A percentile compares a stretch with the other conserved stretches of the same genome.
phyloP scores from a whole-genome alignment of 805 yeast species.

The Ogataea philodendri region DNA sequence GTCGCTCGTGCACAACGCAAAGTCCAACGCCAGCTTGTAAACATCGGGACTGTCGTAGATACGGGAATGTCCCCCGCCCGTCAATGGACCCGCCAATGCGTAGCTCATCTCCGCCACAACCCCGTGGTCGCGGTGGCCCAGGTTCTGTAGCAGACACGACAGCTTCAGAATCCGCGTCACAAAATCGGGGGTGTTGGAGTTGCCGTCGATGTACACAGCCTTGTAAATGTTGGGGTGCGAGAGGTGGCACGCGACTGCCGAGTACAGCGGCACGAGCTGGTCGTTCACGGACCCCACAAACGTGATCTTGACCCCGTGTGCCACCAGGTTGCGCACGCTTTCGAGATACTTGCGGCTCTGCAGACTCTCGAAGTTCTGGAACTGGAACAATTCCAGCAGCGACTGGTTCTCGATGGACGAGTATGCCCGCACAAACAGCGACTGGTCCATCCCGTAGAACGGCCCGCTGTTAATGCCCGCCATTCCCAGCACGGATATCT shows the following conservation, averaged over 20 bases:
- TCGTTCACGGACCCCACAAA: slow-evolving; percentile 90
- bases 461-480: slow-evolving; percentile 97
- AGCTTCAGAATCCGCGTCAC: slow-evolving; percentile 70
- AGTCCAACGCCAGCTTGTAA: slow-evolving; percentile 73
- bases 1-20: slow-evolving; percentile 67
- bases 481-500: slow-evolving; percentile 82
- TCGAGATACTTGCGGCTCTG: slow-evolving; percentile 72
- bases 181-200: slow-evolving; percentile 75
- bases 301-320: slow-evolving; percentile 71
- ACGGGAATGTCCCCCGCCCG: slow-evolving; percentile 93
- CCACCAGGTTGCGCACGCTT: slow-evolving; percentile 60
- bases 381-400: slow-evolving; percentile 79
- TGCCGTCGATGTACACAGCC: slow-evolving; percentile 85
- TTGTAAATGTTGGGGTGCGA: slow-evolving; percentile 87
- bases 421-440: slow-evolving; percentile 79
- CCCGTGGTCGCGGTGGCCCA: slow-evolving; percentile 82
- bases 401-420: slow-evolving; percentile 89
- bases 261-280: slow-evolving; percentile 89
- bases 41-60: slow-evolving; percentile 84
- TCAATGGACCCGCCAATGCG: slow-evolving; percentile 81
- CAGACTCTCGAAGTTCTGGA: slow-evolving; percentile 70
- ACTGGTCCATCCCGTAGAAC: slow-evolving; percentile 84
- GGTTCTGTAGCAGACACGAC: slow-evolving; percentile 69
- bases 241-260: slow-evolving; percentile 77
- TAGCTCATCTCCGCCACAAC: slow-evolving; percentile 80